Percentiles rank a stretch among this genome's conserved stretches.
These are phyloP conservation scores for Hypocrella siamensis DNA, from an alignment of 2,329 filamentous ascomycete species.

Conservation along the genomic window DNA sequence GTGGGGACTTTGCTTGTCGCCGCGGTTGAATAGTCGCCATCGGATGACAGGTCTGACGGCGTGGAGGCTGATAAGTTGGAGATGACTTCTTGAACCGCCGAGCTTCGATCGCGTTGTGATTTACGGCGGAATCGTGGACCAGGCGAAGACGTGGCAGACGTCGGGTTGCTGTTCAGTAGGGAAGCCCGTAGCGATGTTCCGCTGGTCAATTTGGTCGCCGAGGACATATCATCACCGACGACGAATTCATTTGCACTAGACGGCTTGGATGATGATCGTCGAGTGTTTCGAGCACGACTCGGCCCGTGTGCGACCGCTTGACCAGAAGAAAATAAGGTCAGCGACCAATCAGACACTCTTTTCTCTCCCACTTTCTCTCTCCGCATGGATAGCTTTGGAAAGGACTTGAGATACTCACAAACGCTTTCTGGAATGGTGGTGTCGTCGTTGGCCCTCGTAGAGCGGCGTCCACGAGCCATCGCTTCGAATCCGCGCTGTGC, in stretches of 20 bases:
- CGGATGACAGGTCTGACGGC: constrained; percentile 13
- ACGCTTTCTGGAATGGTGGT: no score
- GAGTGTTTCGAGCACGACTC: constrained; percentile 1
- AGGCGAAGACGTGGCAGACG: constrained; percentile 3
- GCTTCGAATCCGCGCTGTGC: neutral
- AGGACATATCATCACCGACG: constrained; percentile 1
- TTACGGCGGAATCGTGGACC: neutral
- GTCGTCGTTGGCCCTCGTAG: no score
- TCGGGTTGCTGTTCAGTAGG: constrained; percentile 6
- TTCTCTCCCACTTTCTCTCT: no score
- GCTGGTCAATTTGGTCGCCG: constrained; percentile 7
- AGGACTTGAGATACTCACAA: no score
- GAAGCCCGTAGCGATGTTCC: constrained; percentile 10
- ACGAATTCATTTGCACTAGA: neutral
- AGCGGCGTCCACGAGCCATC: constrained; percentile 16
- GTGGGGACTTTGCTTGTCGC: constrained; percentile 21
- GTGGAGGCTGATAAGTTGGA: constrained; percentile 18
- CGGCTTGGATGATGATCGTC: constrained; percentile 1
- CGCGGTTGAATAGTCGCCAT: constrained; percentile 18
- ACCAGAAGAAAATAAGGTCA: no score
- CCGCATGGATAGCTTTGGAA: neutral
- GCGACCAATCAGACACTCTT: no score
- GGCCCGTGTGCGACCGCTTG: no score
- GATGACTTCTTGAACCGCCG: constrained; percentile 9
- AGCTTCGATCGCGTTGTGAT: constrained; percentile 5